These are phyloP conservation scores for Stephania japonica DNA, from an alignment of 164 flowering plant species.

Conservation along the genomic window DNA sequence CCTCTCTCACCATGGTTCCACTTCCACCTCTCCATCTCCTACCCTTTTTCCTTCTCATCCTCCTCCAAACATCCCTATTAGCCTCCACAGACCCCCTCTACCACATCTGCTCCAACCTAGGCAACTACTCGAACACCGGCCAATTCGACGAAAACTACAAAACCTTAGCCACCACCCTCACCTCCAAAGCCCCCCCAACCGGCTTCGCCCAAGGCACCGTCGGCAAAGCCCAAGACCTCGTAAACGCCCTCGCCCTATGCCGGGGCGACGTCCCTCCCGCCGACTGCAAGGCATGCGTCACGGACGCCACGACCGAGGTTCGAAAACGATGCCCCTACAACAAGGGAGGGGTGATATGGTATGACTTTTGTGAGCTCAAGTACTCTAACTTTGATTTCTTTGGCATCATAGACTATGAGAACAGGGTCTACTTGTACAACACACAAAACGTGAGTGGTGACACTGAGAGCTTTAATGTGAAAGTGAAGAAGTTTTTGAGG, in stretches of 20 bases:
- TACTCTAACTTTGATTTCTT: slow-evolving; percentile 33
- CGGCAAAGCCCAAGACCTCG: slow-evolving; percentile 4
- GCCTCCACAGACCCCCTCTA: slow-evolving; percentile 13
- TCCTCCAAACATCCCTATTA: background rate
- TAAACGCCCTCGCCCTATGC: slow-evolving; percentile 27
- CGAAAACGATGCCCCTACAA: slow-evolving; percentile 26
- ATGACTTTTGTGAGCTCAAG: slow-evolving; percentile 36
- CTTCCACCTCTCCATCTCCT: background rate
- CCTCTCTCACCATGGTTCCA: background rate
- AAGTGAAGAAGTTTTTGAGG: slow-evolving; percentile 18
- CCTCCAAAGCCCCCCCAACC: slow-evolving; percentile 18
- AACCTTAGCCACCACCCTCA: slow-evolving; percentile 20
- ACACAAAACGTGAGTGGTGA: slow-evolving; percentile 20
- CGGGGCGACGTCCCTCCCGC: slow-evolving; percentile 35
- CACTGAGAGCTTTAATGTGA: slow-evolving; percentile 20
- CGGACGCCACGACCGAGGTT: slow-evolving; percentile 21
- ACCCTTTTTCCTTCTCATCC: background rate
- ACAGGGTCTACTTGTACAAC: slow-evolving; percentile 32
- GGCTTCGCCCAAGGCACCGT: slow-evolving; percentile 20
- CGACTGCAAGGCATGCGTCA: slow-evolving; percentile 34
- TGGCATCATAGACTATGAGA: slow-evolving; percentile 20
- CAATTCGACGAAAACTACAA: slow-evolving; percentile 19
- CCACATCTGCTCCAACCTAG: slow-evolving; percentile 18
- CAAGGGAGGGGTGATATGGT: slow-evolving; percentile 36
- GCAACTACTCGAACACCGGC: slow-evolving; percentile 12